Conservation (phyloP, 495 filamentous ascomycete genomes). For the Aspergillus cristatus region DNA sequence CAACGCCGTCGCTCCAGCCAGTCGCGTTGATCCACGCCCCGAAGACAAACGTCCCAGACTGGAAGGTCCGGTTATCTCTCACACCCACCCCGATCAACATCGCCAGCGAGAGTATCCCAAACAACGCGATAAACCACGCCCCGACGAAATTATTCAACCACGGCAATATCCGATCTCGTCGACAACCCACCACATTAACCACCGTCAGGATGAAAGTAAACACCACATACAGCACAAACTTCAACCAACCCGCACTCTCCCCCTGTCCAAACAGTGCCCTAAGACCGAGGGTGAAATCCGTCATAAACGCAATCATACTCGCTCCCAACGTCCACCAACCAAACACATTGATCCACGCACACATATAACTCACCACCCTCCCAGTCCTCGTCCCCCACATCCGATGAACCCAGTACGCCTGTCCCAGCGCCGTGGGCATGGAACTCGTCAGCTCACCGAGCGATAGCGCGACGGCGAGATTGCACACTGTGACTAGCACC, state of each 20-base stretch:
- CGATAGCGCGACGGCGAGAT: constrained; percentile 35
- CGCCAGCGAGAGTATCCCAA: constrained; percentile 32
- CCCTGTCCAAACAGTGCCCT: constrained; percentile 36
- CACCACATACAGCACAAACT: constrained; percentile 37
- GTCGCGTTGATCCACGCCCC: constrained; percentile 50
- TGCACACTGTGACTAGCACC: constrained; percentile 31
- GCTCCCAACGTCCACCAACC: constrained; percentile 41
- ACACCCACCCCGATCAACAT: constrained; percentile 36
- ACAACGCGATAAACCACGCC: constrained; percentile 35
- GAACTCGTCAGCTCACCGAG: constrained; percentile 37
- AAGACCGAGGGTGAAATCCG: constrained; percentile 38
- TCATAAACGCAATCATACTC: constrained; percentile 39
- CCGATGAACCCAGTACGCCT: constrained; percentile 37
- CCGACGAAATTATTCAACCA: constrained; percentile 42
- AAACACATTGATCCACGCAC: constrained; percentile 41
- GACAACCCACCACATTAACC: constrained; percentile 37
- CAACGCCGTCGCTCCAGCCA: constrained; percentile 53
- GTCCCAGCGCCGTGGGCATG: constrained; percentile 38
- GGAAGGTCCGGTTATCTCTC: constrained; percentile 28
- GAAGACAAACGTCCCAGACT: constrained; percentile 43
- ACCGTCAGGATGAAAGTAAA: constrained; percentile 28
- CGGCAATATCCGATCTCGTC: constrained; percentile 34
- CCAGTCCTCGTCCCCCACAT: constrained; percentile 26
- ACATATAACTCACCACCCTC: constrained; percentile 27
- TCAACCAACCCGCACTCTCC: constrained; percentile 33